A percentile compares a stretch with the other conserved stretches of the same genome.
These are phyloP conservation scores for Hypoxylon subgilvum DNA, from an alignment of 495 filamentous ascomycete species.

Conservation along the genomic window DNA sequence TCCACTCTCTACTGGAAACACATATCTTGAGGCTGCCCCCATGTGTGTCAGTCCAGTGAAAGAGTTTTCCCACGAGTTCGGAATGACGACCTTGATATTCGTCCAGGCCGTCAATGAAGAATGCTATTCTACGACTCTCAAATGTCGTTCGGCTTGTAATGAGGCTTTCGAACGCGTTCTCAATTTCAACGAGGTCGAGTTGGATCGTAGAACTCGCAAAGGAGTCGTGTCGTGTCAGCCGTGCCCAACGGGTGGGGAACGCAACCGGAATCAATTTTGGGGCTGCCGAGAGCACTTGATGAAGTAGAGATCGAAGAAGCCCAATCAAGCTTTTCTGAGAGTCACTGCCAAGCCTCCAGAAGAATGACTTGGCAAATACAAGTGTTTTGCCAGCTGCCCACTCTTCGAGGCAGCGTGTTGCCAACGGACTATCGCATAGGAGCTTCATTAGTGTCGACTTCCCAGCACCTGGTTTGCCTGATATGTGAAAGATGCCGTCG, in stretches of 20 bases:
- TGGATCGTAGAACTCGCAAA: neutral
- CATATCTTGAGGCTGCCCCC: conserved; percentile 52
- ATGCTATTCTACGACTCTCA: conserved; percentile 45
- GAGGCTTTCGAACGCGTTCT: conserved; percentile 14
- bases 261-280: conserved; percentile 37
- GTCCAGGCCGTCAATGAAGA: conserved; percentile 45
- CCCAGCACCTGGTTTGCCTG: conserved; percentile 49
- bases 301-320: conserved; percentile 48
- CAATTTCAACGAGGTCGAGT: conserved; percentile 11
- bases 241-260: conserved; percentile 10
- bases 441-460: conserved; percentile 57
- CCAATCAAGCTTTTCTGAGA: conserved; percentile 51
- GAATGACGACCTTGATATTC: conserved; percentile 40
- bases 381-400: conserved; percentile 42
- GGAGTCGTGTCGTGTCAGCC: neutral
- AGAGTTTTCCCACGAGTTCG: conserved; percentile 9
- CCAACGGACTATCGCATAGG: conserved; percentile 28
- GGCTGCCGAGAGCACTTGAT: conserved; percentile 38
- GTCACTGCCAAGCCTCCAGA: conserved; percentile 49
- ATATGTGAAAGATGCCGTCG: conserved; percentile 45
- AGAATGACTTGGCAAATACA: conserved; percentile 51
- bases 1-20: conserved; percentile 53
- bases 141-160: neutral
- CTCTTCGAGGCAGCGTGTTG: conserved; percentile 6
- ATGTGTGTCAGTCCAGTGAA: conserved; percentile 6